Conservation (phyloP, 805 yeast species). For the Candida verbasci region DNA sequence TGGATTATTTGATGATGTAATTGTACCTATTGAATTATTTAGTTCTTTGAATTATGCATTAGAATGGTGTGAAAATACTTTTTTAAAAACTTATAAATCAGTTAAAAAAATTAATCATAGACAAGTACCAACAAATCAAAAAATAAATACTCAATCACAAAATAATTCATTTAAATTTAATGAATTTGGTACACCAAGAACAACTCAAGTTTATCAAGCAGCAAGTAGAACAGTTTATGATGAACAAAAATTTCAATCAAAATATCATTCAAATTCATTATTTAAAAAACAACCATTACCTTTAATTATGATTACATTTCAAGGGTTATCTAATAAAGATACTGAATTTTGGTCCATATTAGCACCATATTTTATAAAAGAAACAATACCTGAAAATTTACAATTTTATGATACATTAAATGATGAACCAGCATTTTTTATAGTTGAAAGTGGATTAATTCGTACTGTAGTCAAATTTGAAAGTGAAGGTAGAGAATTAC, state of each 20-base stretch:
- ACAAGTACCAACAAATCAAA: slow-evolving; percentile 2
- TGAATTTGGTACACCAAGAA: slow-evolving; percentile 41
- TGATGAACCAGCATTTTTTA: slow-evolving; percentile 50
- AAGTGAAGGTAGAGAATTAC: slow-evolving; percentile 31
- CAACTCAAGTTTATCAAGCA: slow-evolving; percentile 48
- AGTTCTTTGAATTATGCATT: slow-evolving; percentile 79
- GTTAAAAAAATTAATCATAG: slow-evolving; percentile 20
- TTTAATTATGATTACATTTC: slow-evolving; percentile 59
- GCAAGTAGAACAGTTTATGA: slow-evolving; percentile 44
- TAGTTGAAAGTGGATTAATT: slow-evolving; percentile 47
- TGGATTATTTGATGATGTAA: slow-evolving; percentile 49
- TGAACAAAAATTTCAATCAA: slow-evolving; percentile 39
- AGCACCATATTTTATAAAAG: slow-evolving; percentile 49
- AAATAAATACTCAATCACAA: not conserved
- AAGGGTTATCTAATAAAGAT: slow-evolving; percentile 48
- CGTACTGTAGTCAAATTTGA: slow-evolving; percentile 35
- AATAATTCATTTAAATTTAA: slow-evolving; percentile 2
- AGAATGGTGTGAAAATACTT: slow-evolving; percentile 96
- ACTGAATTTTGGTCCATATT: slow-evolving; percentile 60
- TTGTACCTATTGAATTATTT: slow-evolving; percentile 54
- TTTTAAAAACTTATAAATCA: slow-evolving; percentile 57
- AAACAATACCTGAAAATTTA: slow-evolving; percentile 42
- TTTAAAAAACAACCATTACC: slow-evolving; percentile 56
- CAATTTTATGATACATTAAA: slow-evolving; percentile 43
- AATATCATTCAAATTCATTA: slow-evolving; percentile 43